phyloP scores from a whole-genome alignment of 2,329 filamentous ascomycete species.

The Ceratocystis smalleyi region DNA sequence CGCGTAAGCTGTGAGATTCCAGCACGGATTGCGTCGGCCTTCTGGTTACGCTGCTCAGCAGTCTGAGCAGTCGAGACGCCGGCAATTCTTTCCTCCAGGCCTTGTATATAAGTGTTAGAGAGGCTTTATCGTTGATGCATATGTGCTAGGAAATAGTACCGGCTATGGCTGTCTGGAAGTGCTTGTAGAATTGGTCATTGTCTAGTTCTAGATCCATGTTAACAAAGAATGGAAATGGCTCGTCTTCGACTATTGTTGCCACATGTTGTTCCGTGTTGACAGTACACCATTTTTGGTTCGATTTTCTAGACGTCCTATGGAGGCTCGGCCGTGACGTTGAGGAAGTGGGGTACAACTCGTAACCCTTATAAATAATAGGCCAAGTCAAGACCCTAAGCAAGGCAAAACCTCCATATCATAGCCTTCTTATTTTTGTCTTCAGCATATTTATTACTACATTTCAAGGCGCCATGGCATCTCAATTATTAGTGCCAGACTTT shows the following conservation, averaged over 20 bases:
- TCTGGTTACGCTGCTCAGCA: slow-evolving; percentile 55
- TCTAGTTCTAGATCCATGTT: slow-evolving; percentile 28
- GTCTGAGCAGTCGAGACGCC: background rate
- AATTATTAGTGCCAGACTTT: background rate
- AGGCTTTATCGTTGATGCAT: background rate
- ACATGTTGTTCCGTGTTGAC: too few relatives aligned
- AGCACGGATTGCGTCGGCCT: slow-evolving; percentile 63
- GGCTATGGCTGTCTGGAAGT: slow-evolving; percentile 62
- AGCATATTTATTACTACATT: background rate
- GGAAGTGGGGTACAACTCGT: background rate
- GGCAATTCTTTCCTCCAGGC: slow-evolving; percentile 47
- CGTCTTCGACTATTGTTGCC: background rate
- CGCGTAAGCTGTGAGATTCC: slow-evolving; percentile 67
- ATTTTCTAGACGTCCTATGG: background rate
- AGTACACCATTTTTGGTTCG: too few relatives aligned
- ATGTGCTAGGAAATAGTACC: slow-evolving; percentile 33
- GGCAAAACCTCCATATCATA: background rate
- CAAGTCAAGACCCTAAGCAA: background rate
- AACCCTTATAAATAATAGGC: background rate
- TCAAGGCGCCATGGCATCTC: background rate
- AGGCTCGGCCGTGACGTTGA: background rate
- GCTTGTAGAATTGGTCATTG: slow-evolving; percentile 70
- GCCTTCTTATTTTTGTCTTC: background rate
- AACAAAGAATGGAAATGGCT: too few relatives aligned
- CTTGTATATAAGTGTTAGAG: slow-evolving; percentile 29